Evolutionary conservation across 192 early-diverging fungal genomes (phyloP).

Genomic region (Dimargaris cristalligena): DNA sequence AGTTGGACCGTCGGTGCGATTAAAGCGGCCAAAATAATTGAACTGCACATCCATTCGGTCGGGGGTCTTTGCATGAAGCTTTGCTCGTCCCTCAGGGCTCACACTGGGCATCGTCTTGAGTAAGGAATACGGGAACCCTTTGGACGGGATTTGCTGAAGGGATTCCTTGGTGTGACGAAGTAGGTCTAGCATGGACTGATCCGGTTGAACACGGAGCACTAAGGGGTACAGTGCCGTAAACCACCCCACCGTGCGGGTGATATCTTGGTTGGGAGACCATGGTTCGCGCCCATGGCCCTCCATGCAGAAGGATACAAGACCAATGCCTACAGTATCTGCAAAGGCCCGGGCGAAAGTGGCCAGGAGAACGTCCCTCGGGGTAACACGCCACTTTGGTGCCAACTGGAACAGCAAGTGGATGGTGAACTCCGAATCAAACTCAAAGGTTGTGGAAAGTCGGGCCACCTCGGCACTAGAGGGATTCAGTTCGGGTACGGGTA

Average conservation of each 20-base stretch:
- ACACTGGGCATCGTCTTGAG: background rate
- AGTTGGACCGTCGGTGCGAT: background rate
- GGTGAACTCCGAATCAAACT: background rate
- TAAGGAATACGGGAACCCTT: background rate
- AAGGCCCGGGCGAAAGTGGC: background rate
- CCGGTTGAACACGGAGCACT: background rate
- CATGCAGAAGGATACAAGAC: background rate
- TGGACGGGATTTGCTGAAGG: background rate
- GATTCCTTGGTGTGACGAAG: background rate
- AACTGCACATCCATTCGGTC: conserved; percentile 1
- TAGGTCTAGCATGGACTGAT: background rate
- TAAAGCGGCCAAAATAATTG: conserved; percentile 8
- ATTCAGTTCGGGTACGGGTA: background rate
- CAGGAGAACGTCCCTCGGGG: background rate
- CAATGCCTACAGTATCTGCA: background rate
- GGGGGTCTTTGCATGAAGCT: background rate
- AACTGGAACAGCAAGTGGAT: background rate
- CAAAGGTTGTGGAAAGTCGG: background rate
- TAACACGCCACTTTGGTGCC: background rate
- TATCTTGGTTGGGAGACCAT: background rate
- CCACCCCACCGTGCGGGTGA: background rate
- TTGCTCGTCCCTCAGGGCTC: background rate
- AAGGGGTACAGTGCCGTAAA: background rate
- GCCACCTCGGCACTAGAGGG: too few relatives aligned
- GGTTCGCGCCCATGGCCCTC: background rate